Conservation (phyloP, 2,329 filamentous ascomycete species). For the Ophiostoma tasmaniense region DNA sequence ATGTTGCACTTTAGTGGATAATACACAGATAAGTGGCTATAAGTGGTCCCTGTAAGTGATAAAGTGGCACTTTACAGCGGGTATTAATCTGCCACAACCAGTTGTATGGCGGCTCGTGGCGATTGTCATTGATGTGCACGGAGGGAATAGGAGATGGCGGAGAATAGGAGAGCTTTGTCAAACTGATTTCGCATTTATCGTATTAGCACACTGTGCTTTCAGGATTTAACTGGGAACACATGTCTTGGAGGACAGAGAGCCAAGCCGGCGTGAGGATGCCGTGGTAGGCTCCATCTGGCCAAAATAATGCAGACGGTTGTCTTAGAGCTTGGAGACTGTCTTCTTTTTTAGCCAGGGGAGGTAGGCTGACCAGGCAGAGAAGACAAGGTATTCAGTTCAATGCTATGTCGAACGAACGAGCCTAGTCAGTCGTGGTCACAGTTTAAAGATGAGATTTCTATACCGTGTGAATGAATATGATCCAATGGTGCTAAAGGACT, state of each 20-base stretch:
- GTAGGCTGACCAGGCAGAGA: too few relatives aligned
- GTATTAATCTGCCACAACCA: neutral
- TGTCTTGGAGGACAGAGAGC: neutral
- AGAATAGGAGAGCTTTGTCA: neutral
- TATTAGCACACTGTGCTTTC: neutral
- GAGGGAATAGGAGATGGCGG: neutral
- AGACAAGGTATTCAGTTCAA: too few relatives aligned
- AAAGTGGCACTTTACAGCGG: slow-evolving; percentile 1
- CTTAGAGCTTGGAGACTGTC: too few relatives aligned
- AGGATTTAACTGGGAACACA: neutral
- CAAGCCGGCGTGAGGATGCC: neutral
- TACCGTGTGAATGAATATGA: neutral
- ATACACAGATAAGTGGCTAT: neutral
- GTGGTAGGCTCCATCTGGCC: too few relatives aligned
- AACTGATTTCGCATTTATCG: neutral
- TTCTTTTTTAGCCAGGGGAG: too few relatives aligned
- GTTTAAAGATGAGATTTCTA: neutral
- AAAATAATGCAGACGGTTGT: too few relatives aligned
- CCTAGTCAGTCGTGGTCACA: neutral
- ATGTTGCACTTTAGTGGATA: neutral
- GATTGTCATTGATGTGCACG: neutral
- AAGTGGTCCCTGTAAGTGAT: neutral
- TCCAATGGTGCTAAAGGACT: neutral
- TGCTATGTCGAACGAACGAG: neutral
- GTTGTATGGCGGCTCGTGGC: neutral